Conservation (phyloP, 495 filamentous ascomycete species). For the Xylaria castorea region DNA sequence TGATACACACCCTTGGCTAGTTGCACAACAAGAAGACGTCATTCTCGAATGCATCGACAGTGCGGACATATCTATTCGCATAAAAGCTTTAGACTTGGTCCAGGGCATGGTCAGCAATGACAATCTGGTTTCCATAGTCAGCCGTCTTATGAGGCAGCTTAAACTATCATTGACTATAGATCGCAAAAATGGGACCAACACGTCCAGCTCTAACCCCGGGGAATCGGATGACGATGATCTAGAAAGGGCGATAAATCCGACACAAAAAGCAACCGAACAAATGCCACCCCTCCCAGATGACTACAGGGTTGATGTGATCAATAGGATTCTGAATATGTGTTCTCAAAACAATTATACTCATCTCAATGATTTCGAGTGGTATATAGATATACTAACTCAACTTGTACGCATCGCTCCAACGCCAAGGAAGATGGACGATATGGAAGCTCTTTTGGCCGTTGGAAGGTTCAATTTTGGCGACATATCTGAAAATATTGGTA, state of each 20-base stretch:
- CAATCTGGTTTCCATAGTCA: constrained; percentile 81
- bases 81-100: constrained; percentile 88
- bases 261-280: constrained; percentile 44
- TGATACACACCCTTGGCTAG: constrained; percentile 82
- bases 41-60: constrained; percentile 96
- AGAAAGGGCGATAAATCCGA: constrained; percentile 46
- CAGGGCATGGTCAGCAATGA: constrained; percentile 89
- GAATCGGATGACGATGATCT: constrained; percentile 68
- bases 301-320: constrained; percentile 80
- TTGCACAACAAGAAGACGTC: constrained; percentile 90
- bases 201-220: constrained; percentile 33
- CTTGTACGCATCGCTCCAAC: constrained; percentile 71
- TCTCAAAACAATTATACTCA: constrained; percentile 87
- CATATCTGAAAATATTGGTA: constrained; percentile 75
- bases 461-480: constrained; percentile 48
- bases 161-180: constrained; percentile 55
- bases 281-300: constrained; percentile 71
- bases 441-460: constrained; percentile 49
- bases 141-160: constrained; percentile 85
- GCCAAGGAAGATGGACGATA: constrained; percentile 42
- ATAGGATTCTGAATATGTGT: constrained; percentile 85
- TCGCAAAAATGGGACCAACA: constrained; percentile 40
- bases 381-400: constrained; percentile 83
- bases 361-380: constrained; percentile 94
- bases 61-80: constrained; percentile 91